Conservation (phyloP, 140 eudicot genomes). For the Bidens hawaiensis region DNA sequence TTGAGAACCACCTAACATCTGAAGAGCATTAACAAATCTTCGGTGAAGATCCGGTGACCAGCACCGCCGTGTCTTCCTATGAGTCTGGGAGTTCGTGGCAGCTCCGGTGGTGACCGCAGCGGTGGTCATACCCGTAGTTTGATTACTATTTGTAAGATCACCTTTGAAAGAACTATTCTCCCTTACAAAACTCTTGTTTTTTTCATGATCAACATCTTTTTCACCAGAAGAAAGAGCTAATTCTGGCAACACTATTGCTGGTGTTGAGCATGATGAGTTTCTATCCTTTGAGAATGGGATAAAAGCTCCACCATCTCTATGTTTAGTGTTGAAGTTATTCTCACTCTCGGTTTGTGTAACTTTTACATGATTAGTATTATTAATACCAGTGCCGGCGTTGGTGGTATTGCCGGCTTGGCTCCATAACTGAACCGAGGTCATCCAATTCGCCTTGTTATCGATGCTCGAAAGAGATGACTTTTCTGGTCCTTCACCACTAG, state of each 20-base stretch:
- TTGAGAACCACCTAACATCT: conserved; percentile 98
- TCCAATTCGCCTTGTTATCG: conserved; percentile 86
- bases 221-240: conserved; percentile 71
- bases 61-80: conserved; percentile 85
- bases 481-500: conserved; percentile 37
- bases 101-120: conserved; percentile 16
- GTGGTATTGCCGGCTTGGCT: conserved; percentile 43
- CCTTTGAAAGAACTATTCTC: conserved; percentile 37
- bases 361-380: conserved; percentile 8
- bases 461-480: conserved; percentile 27
- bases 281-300: conserved; percentile 61
- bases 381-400: conserved; percentile 11
- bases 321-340: conserved; percentile 29
- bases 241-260: conserved; percentile 40
- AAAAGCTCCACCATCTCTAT: conserved; percentile 71
- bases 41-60: conserved; percentile 99
- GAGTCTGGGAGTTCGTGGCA: conserved; percentile 47
- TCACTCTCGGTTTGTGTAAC: neutral
- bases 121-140: conserved; percentile 18
- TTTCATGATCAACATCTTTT: conserved; percentile 44
- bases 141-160: conserved; percentile 33
- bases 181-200: conserved; percentile 33
- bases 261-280: conserved; percentile 25
- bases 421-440: conserved; percentile 92
- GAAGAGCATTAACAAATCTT: conserved; percentile 94